phyloP scores from a whole-genome alignment of 805 yeast species.

The Peterozyma toletana region DNA sequence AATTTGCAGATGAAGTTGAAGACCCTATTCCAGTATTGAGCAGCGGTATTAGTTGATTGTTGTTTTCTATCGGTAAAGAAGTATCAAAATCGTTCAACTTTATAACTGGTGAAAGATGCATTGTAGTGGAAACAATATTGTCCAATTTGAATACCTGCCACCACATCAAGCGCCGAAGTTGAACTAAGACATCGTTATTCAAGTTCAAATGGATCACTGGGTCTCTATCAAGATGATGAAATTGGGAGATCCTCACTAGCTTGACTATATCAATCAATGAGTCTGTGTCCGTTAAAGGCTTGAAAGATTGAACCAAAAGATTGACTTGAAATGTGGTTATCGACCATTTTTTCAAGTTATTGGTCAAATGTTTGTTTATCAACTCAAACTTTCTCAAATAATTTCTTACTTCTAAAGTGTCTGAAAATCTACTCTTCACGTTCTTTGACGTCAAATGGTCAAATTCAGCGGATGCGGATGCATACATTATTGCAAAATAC shows the following conservation, averaged over 20 bases:
- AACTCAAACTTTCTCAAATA: constrained; percentile 39
- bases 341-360: constrained; percentile 37
- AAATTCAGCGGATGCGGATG: constrained; percentile 46
- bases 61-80: constrained; percentile 15
- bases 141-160: constrained; percentile 39
- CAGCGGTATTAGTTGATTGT: constrained; percentile 3
- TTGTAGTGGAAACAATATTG: constrained; percentile 16
- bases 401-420: too few relatives aligned
- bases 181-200: constrained; percentile 35
- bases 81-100: constrained; percentile 18
- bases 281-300: constrained; percentile 37
- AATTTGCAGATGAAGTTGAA: background rate
- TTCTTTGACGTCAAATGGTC: too few relatives aligned
- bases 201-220: constrained; percentile 39
- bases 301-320: constrained; percentile 1
- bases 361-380: constrained; percentile 37
- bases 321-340: constrained; percentile 29
- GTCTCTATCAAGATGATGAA: constrained; percentile 43
- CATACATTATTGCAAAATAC: constrained; percentile 42
- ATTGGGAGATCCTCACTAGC: constrained; percentile 44
- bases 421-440: too few relatives aligned
- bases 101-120: constrained; percentile 16
- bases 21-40: background rate
- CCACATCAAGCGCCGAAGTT: constrained; percentile 45
- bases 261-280: constrained; percentile 48